Conservation (phyloP, 805 yeast species). For the Candida ficus region DNA sequence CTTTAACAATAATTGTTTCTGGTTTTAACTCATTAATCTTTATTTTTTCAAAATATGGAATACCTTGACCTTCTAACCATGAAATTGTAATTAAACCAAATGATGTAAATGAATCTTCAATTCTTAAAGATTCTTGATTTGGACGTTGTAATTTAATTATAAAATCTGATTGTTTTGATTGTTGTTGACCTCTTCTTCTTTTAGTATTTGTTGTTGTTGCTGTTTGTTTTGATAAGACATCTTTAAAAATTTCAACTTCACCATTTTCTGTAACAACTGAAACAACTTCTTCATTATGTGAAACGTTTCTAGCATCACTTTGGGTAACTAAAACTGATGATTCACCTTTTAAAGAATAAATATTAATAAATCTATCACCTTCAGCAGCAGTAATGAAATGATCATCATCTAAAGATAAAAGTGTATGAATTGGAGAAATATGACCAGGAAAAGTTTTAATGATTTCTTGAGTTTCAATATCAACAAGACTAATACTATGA, state of each 20-base stretch:
- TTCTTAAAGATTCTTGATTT: constrained; percentile 23
- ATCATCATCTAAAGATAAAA: constrained; percentile 35
- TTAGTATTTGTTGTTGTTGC: constrained; percentile 23
- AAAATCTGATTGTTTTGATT: constrained; percentile 48
- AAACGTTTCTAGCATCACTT: constrained; percentile 47
- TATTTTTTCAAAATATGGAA: constrained; percentile 53
- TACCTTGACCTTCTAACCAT: constrained; percentile 59
- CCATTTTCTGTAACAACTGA: constrained; percentile 74
- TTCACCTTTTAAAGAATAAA: constrained; percentile 43
- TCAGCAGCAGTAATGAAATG: constrained; percentile 64
- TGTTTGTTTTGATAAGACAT: constrained; percentile 37
- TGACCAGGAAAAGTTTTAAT: constrained; percentile 68
- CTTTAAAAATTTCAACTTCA: constrained; percentile 59
- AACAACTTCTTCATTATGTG: constrained; percentile 35
- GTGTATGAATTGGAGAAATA: constrained; percentile 55
- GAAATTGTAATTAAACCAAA: constrained; percentile 37
- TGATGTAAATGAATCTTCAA: constrained; percentile 28
- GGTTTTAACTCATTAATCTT: constrained; percentile 38
- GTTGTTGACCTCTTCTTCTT: constrained; percentile 43
- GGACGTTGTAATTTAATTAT: constrained; percentile 46
- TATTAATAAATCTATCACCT: constrained; percentile 77
- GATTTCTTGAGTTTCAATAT: constrained; percentile 33
- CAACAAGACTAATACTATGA: constrained; percentile 55
- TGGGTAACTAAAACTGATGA: constrained; percentile 68
- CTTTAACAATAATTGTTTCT: constrained; percentile 25